Base-by-base conservation (phyloP, 1,139 yeast species). In the Saccharomyces hybrid region DNA sequence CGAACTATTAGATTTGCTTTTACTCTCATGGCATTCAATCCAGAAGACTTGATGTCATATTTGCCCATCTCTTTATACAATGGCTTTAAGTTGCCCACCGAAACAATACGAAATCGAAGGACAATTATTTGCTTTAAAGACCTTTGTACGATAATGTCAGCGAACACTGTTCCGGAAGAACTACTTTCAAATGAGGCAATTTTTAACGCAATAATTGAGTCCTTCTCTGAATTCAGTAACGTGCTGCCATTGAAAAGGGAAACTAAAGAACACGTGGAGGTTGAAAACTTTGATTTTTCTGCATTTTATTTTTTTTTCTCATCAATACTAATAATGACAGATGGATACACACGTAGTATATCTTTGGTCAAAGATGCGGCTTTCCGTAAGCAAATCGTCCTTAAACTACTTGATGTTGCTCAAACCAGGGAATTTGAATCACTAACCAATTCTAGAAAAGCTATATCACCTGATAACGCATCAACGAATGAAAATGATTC, bases 121-220 rank as follows among this genome's bases (percentile, higher is more conserved):
- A 85, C 95, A 79, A 88, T 93, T 23, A 96, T 89, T 62, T 78
- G 89, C 2, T 85, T 91, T 64, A 85, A 86, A 58, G 99, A 93
- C 68, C 74, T 90, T 54, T 88, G 93, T 46, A 88, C 87, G 62
- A 77, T 90, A 29, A 72, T 91, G 56, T 82, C 86, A 53, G 77
- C 96, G 57, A 87, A 88, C 55, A 78, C 81, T 11, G 79, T 81
- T 38, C 77, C 81, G 2, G 72, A 73, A 38, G 64, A 72, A 4
- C 68, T 79, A 2, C 76, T 83, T 2, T 71, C 78, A 70, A 57
- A 62, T 26, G 54, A 57, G 4, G 53, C 63, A 11, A 72, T 74
- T 25, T 67, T 81, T 23, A 63, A 71, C 1, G 59, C 82, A 74
- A 62, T 79, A 84, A 3, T 82, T 84, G 58, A 93, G 83, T 64